These are phyloP conservation scores for Fennellomyces sp. DNA, from an alignment of 371 early-diverging fungal species.

Conservation along the genomic window DNA sequence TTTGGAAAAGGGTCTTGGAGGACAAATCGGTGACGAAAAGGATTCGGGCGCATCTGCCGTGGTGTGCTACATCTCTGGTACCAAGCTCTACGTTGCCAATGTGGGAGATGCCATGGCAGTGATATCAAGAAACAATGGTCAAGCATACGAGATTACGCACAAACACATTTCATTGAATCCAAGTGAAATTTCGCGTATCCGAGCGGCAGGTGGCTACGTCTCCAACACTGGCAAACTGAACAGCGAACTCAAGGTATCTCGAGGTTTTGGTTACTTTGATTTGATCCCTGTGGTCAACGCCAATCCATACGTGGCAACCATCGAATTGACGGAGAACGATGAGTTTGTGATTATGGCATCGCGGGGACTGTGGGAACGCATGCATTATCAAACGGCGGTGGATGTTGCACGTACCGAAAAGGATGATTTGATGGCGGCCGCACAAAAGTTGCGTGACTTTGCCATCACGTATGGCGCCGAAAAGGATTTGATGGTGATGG, in stretches of 20 bases:
- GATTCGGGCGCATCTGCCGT: slow-evolving; percentile 75
- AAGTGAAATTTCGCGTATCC: slow-evolving; percentile 80
- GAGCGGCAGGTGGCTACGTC: slow-evolving; percentile 82
- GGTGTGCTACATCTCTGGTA: slow-evolving; percentile 81
- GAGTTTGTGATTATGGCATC: slow-evolving; percentile 92
- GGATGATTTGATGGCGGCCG: slow-evolving; percentile 78
- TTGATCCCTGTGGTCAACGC: slow-evolving; percentile 85
- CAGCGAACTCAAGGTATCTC: slow-evolving; percentile 74
- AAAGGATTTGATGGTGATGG: slow-evolving; percentile 83
- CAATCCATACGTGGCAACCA: slow-evolving; percentile 77
- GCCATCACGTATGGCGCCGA: slow-evolving; percentile 88
- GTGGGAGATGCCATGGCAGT: slow-evolving; percentile 91
- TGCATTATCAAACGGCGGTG: slow-evolving; percentile 82
- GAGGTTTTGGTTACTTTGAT: slow-evolving; percentile 88
- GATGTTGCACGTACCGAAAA: slow-evolving; percentile 83
- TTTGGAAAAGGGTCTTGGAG: slow-evolving; percentile 77
- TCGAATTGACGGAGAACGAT: slow-evolving; percentile 80
- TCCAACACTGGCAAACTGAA: slow-evolving; percentile 77
- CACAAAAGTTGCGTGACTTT: slow-evolving; percentile 84
- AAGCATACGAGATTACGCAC: slow-evolving; percentile 72
- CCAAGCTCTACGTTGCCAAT: slow-evolving; percentile 85
- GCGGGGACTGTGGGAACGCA: slow-evolving; percentile 81
- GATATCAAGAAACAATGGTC: slow-evolving; percentile 76
- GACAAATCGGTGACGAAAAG: slow-evolving; percentile 46
- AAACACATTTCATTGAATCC: slow-evolving; percentile 76